Evolutionary conservation across 805 yeast species (phyloP), one percentile per base, ranked within the genome.

Genomic region (Saturnispora serradocipensis): DNA sequence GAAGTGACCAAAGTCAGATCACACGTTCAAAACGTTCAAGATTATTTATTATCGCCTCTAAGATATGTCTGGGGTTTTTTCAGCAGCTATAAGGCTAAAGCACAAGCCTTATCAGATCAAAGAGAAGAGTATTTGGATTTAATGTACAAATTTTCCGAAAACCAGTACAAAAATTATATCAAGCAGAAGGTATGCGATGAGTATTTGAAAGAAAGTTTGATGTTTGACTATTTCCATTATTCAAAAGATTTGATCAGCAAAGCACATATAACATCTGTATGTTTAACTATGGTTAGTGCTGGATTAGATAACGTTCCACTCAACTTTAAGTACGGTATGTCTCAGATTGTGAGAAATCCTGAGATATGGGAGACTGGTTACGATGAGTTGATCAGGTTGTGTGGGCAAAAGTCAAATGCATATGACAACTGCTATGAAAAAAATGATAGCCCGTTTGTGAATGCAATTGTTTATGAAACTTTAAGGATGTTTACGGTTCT

Each of bases 231-330:
- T 39, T 58, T 60, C 42, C 53, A 53, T 47, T 54, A 50, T 28
- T 51, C 45, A 22, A 55, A 40, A 40, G 46, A 25, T 11, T 42
- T 11, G 6, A 25, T 57, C 5, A 46, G 54, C 4, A 16, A 43
- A 3, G 61, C 52, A 27, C 57, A 58, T 25, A 53, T 73, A 11
- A 64, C 66, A 8, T 78, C 86, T 44, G 72, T 82, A 5, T 84
- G 90, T 60, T 67, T 85, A 40, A 82, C 90, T 0, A 79, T 84
- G 84, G 82, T 85, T 0, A 82, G 88, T 57, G 93, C 90, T 8
- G 93, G 93, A 0, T 67, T 85, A 24, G 91, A 85, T 61, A 85
- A 86, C 55, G 77, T 83, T 0, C 82, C 88, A 0, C 69, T 84
- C 32, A 83, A 79, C 45, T 69, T 84, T 47, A 76, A 77, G 54